Evolutionary conservation across 306 rosid genomes (phyloP).

Genomic region (Ammopiptanthus mongolicus): DNA sequence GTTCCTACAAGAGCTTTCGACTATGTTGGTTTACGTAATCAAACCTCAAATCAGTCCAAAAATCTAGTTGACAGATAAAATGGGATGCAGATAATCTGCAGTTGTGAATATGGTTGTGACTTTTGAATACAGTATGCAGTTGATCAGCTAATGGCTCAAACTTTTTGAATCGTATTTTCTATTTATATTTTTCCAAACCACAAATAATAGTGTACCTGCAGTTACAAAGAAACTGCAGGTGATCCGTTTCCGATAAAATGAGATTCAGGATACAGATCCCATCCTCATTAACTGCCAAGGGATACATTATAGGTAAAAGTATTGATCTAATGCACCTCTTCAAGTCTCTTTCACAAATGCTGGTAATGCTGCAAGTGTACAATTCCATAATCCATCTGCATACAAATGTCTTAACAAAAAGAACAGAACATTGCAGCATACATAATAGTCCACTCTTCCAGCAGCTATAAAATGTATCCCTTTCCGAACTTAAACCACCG

Average conservation of each 20-base stretch:
- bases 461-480: not conserved
- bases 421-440: slow-evolving; percentile 6
- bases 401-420: slow-evolving; percentile 21
- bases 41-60: not conserved
- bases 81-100: no score
- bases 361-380: slow-evolving; percentile 3
- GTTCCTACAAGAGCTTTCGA: not conserved
- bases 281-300: not conserved
- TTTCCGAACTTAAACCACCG: slow-evolving; percentile 2
- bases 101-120: no score
- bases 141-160: no score
- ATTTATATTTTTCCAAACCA: no score
- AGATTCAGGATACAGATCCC: not conserved
- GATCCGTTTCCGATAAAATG: not conserved
- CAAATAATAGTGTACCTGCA: no score
- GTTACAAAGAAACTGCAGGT: no score
- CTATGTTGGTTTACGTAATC: not conserved
- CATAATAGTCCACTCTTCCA: not conserved
- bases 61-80: not conserved
- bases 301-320: not conserved
- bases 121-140: no score
- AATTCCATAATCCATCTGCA: slow-evolving; percentile 16
- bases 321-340: not conserved
- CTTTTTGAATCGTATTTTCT: no score
- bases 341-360: slow-evolving; percentile 3